Base-by-base conservation (phyloP, 2,329 filamentous ascomycete genomes). In the Fusarium sp. region DNA sequence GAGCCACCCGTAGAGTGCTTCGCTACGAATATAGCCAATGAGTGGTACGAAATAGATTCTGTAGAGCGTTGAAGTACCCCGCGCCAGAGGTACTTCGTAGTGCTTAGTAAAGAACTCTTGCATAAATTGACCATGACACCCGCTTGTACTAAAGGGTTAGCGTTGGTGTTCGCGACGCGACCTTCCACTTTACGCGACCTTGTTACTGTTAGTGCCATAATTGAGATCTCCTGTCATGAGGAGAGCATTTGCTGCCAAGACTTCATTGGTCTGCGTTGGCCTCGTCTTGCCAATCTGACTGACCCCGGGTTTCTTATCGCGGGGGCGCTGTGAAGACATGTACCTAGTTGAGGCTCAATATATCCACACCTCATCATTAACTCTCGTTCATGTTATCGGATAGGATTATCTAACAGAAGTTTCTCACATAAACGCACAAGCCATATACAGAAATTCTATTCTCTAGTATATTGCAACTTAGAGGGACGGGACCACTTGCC, bases 1-100 rank as follows among this genome's bases (percentile, higher is more conserved):
- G 68, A 60, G 49, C 58, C 30, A 26, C 20, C 30, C 15, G 26
- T 69, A 53, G 57, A 71, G 64, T 71, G 60, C 42, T 46, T 52
- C 45, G 33, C 20, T 30, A 30, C 40, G 33, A 18, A 13, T 53
- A 31, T 37, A 34, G 41, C 67, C 66, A 69, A 70, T 69, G 18
- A 16, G 34, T 26, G 52, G 20, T 23, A 16, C 3, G 15, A 8
- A 13, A 38, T 26, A 49, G 16, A 15, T 40, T 31, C 37, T 54
- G 31, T n/a, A 38, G 26, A 55, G 33, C 23, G 4, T 23, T 12
- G 2, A 59, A 59, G 53, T 67, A 53, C 45, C 46, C 52, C 38
- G 36, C 42, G n/a, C n/a, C 11, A 12, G n/a, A 8, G 42, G 42
- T 31, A 4, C 58, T 49, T 55, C 34, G 26, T 50, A 7, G 10